These are phyloP conservation scores for Neoscytalidium dimidiatum DNA, from an alignment of 2,329 filamentous ascomycete genomes.

Conservation along the genomic window DNA sequence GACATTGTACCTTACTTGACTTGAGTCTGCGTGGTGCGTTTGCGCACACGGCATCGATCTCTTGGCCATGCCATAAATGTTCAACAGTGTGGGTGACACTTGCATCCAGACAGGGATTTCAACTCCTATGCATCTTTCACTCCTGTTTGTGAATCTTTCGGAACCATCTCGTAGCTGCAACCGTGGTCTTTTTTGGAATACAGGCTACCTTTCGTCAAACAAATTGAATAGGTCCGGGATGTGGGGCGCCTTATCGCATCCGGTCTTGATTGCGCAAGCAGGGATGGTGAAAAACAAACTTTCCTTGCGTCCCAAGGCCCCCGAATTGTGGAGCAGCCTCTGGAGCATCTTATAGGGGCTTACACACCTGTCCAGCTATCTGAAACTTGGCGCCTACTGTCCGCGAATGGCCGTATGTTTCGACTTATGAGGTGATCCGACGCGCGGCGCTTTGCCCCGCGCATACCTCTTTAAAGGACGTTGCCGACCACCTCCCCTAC, in stretches of 20 bases:
- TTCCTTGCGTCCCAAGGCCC: neutral
- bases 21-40: too few relatives aligned
- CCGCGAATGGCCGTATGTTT: neutral
- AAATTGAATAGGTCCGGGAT: neutral
- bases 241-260: neutral
- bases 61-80: neutral
- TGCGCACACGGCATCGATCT: too few relatives aligned
- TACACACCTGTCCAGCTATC: neutral
- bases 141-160: too few relatives aligned
- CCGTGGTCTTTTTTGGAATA: neutral
- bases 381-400: neutral
- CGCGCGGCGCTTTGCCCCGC: neutral
- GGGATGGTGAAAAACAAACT: neutral
- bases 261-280: neutral
- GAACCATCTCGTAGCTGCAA: too few relatives aligned
- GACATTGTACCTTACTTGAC: constrained; percentile 21
- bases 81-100: neutral
- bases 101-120: neutral
- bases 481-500: neutral
- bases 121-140: too few relatives aligned
- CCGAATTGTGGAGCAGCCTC: neutral
- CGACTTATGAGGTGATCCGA: neutral
- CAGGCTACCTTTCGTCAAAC: neutral
- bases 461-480: neutral
- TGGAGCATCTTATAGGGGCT: neutral